Base-by-base conservation (phyloP, 2,329 filamentous ascomycete genomes). In the Pezicula rhizophila region DNA sequence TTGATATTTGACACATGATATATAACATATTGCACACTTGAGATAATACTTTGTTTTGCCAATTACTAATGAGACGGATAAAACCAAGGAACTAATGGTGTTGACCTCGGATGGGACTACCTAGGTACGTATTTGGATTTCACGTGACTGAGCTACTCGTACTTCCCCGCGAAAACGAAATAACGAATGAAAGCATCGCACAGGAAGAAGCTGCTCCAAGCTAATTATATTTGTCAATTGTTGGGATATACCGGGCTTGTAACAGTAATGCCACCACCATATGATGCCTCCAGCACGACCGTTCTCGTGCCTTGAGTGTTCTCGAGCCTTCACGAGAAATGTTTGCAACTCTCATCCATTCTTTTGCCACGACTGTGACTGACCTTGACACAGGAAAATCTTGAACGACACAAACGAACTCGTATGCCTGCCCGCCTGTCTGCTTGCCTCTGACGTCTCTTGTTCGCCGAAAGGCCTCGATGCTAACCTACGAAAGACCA, bases 341-440 rank as follows among this genome's bases (percentile, higher is more conserved):
- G 23, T 23, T 1, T 23, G 23, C 23, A 4, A 25, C 17, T n/a
- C 10, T 14, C 23, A 4, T 14, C 23, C 5, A 37, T 37, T 43
- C 15, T 42, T 17, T 8, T 10, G n/a, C 12, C 12, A 20, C 8
- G 11, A 12, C 3, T 23, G 23, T 23, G 17, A 41, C 39, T 18
- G 39, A 20, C 14, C 14, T n/a, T 34, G n/a, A n/a, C 14, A 28
- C 35, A 49, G 47, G 47, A 49, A 42, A 49, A 49, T 26, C 28
- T 49, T 8, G 35, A 38, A 25, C 47, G 47, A 8, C 47, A 49
- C 25, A 42, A 39, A 18, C 23, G 33, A 37, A 46, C 47, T 20
- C 33, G 47, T 49, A 39, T 45, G 28, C 42, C 28, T 18, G 3
- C 28, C 20, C 11, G 6, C 23, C 23, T 23, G 23, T 23, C 23